Evolutionary conservation across 2,329 filamentous ascomycete species (phyloP), one percentile per base, ranked within the genome.

Genomic region (Westerdykella aurantiaca): DNA sequence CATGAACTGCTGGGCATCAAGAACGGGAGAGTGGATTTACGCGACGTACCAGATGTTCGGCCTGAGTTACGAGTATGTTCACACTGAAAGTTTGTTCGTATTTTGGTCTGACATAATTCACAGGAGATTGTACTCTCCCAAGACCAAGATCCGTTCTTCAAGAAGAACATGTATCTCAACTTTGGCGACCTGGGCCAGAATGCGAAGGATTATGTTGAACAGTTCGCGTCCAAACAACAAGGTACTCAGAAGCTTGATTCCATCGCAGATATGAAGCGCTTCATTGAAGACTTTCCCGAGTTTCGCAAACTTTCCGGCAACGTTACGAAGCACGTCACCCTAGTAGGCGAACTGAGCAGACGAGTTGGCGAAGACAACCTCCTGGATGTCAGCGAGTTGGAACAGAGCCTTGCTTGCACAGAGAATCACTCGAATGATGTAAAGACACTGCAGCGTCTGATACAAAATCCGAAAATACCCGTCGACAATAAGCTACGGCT

Each of bases 121-220:
- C 42, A 73, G 67, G 93, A 98, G 69, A 93, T 98, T 45, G 90
- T 97, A 2, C 72, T 98, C 31, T 95, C 91, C 1, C 90, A 93
- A 68, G 93, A 98, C 51, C 93, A 98, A 68, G 93, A 98, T 60
- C 90, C 93, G 0, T 98, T 98, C 71, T 98, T 98, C 74, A 96
- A 85, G 69, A 96, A 96, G 73, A 97, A 97, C 68, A 97, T 97
- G 90, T 97, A 90, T 56, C 80, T 95, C 58, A 97, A 97, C 64
- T 98, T 97, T 67, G 90, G 91, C 43, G 90, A 97, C 55, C 77
- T 98, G 5, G 90, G 93, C 10, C 86, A 91, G 34, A 96, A 94
- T 56, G 95, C 96, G 63, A 97, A 97, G 67, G 90, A 96, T 78
- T 98, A 98, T 57, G 93, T 98, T 43, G 90, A 95, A 63, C 93